Conservation (phyloP, 2,329 filamentous ascomycete genomes). For the Hymenoscyphus salicellus region DNA sequence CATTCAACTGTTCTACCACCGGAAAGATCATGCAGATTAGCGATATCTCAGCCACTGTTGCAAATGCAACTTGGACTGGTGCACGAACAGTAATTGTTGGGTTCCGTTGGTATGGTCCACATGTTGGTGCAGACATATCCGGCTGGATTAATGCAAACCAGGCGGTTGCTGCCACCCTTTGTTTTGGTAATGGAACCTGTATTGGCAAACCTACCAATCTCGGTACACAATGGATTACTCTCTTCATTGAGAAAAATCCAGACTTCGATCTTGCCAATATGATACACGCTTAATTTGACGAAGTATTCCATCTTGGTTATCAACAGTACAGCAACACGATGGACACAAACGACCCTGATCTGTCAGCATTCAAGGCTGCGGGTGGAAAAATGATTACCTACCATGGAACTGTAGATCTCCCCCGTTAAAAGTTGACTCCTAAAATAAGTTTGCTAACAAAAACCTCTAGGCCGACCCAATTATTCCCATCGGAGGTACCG, state of each 20-base stretch:
- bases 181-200: not conserved
- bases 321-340: slow-evolving; percentile 15
- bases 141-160: not conserved
- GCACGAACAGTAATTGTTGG: slow-evolving; percentile 3
- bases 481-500: not conserved
- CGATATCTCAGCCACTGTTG: slow-evolving; percentile 7
- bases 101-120: slow-evolving; percentile 4
- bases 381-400: slow-evolving; percentile 6
- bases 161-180: not conserved
- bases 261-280: slow-evolving; percentile 11
- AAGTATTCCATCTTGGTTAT: slow-evolving; percentile 3
- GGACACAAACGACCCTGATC: slow-evolving; percentile 16
- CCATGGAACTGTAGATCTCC: not conserved
- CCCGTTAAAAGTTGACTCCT: too few species aligned
- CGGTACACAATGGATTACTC: slow-evolving; percentile 16
- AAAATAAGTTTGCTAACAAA: too few species aligned
- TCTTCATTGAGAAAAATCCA: slow-evolving; percentile 21
- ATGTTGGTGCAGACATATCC: slow-evolving; percentile 3
- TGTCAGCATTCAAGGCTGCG: not conserved
- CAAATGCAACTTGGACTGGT: slow-evolving; percentile 9
- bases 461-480: not conserved
- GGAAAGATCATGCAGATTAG: slow-evolving; percentile 1
- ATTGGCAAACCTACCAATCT: not conserved
- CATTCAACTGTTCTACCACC: slow-evolving; percentile 4
- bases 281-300: slow-evolving; percentile 13